Evolutionary conservation across 371 early-diverging fungal genomes (phyloP).

Genomic region (Mortierella sp.): DNA sequence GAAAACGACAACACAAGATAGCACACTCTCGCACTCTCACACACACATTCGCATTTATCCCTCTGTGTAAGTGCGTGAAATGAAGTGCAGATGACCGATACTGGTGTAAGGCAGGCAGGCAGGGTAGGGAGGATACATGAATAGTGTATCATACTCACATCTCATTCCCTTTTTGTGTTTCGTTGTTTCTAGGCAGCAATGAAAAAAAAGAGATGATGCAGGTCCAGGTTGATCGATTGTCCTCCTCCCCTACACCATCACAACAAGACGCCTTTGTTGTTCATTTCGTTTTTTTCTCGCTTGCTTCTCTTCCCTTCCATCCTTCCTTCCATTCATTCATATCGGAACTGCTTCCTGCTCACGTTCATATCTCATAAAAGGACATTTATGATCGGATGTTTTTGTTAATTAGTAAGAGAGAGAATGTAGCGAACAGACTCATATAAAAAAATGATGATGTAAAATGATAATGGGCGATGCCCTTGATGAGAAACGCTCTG

Average conservation of each 20-base stretch:
- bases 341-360: neutral
- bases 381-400: neutral
- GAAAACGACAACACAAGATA: neutral
- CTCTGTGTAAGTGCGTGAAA: neutral
- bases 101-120: too few relatives aligned
- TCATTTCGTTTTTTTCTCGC: neutral
- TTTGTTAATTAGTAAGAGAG: neutral
- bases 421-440: neutral
- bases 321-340: neutral
- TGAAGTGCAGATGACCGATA: too few relatives aligned
- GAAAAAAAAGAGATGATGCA: conserved; percentile 4
- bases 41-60: too few relatives aligned
- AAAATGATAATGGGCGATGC: neutral
- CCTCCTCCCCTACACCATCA: neutral
- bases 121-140: too few relatives aligned
- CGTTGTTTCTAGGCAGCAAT: neutral
- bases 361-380: neutral
- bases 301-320: neutral
- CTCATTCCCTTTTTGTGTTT: neutral
- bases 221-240: conserved; percentile 12
- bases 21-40: neutral
- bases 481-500: neutral
- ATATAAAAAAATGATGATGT: neutral
- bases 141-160: neutral
- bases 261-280: neutral